Evolutionary conservation across 257 asterid genomes (phyloP).

Genomic region (Solanum appendiculatum): DNA sequence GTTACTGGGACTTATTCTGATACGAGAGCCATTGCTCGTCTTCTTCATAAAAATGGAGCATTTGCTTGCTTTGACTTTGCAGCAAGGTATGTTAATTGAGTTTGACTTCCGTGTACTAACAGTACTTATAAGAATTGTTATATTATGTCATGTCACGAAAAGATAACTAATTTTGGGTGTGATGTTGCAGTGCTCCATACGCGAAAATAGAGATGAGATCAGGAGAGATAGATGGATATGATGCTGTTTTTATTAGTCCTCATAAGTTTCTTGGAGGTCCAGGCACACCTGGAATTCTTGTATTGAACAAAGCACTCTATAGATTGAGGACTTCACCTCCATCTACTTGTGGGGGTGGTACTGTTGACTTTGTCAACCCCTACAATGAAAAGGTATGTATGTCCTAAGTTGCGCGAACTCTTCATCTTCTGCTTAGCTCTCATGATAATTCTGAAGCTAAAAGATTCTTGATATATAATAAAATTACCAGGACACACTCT

Average conservation of each 20-base stretch:
- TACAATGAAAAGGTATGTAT: background rate
- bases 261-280: conserved; percentile 57
- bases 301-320: conserved; percentile 32
- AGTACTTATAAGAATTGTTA: background rate
- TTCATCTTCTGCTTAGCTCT: background rate
- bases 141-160: no score
- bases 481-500: conserved; percentile 27
- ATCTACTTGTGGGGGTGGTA: background rate
- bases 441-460: background rate
- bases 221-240: conserved; percentile 31
- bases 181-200: background rate
- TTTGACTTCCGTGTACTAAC: background rate
- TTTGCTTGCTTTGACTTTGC: background rate
- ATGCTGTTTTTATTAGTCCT: conserved; percentile 35
- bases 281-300: conserved; percentile 39
- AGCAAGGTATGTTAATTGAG: background rate
- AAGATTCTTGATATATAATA: background rate
- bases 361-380: background rate
- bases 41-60: conserved; percentile 22
- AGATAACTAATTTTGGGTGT: background rate
- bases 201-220: background rate
- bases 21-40: conserved; percentile 22
- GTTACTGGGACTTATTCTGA: conserved; percentile 38
- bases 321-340: conserved; percentile 19
- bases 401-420: no score